Evolutionary conservation across 768 basidiomycete genomes (phyloP), one percentile per base, ranked within the genome.

Genomic region (Tricholoma flavovirens): DNA sequence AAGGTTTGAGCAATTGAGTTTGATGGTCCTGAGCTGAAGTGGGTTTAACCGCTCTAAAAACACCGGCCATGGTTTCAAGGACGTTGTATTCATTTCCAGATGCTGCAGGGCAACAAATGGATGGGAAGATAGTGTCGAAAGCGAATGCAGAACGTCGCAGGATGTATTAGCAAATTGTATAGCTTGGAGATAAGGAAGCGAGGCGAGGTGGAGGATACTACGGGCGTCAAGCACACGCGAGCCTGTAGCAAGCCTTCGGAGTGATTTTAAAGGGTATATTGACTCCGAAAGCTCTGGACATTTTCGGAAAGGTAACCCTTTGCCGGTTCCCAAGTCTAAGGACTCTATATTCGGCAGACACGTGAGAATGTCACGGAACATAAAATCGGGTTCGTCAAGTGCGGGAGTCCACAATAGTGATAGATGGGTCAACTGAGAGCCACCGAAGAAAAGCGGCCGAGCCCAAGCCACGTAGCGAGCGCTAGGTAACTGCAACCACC

Each of bases 231-330:
- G 42, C 21, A 19, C 5, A 11, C 17, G 52, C 24, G 52, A 29
- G 10, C 52, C 38, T 12, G 36, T 40, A 17, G 52, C 17, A 53
- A 53, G 52, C 38, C 52, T 38, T 42, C 52, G 52, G 36, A 53
- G 52, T 26, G n/a, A 19, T 17, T 42, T 24, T 12, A 53, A 40
- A 8, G 11, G 11, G 21, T 19, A 40, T 21, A 53, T 40, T 9
- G 38, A 53, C 21, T 43, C 42, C 12, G 52, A 53, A 53, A 53
- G 52, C 8, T 40, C 19, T 17, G 26, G 35, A 24, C 52, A 53
- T 29, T 53, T 38, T 12, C 17, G 24, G 24, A 17, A 22, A 33
- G 49, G 17, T n/a, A 21, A 11, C n/a, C 17, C 49, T 19, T 36
- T 19, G 5, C 32, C 49, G 11, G 21, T 19, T 9, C 17, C 26